Evolutionary conservation across 768 basidiomycete species (phyloP).

Genomic region (Gymnopilus junonius): DNA sequence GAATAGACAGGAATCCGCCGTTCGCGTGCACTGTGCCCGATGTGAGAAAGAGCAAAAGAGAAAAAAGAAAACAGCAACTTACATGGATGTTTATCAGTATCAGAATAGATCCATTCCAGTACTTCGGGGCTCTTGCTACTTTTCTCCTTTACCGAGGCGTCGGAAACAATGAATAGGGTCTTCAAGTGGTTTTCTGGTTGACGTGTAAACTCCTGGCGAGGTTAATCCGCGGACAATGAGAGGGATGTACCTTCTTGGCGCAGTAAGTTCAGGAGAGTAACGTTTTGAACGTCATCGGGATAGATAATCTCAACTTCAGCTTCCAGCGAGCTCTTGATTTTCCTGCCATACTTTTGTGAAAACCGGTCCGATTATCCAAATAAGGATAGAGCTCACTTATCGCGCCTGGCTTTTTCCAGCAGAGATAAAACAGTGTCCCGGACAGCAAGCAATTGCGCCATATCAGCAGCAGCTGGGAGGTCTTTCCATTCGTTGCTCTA

Average conservation of each 20-base stretch:
- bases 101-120: slow-evolving; percentile 6
- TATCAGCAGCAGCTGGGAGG: slow-evolving; percentile 55
- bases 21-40: neutral
- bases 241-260: slow-evolving; percentile 44
- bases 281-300: slow-evolving; percentile 37
- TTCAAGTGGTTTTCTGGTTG: slow-evolving; percentile 64
- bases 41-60: neutral
- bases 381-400: slow-evolving; percentile 57
- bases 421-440: slow-evolving; percentile 65
- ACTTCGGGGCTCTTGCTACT: neutral
- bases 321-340: slow-evolving; percentile 77
- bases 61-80: neutral
- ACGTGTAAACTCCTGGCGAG: neutral
- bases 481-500: slow-evolving; percentile 72
- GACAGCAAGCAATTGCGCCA: slow-evolving; percentile 64
- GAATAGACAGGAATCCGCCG: slow-evolving; percentile 35
- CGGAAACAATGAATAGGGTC: slow-evolving; percentile 82
- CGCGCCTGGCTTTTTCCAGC: slow-evolving; percentile 75
- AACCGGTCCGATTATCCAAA: neutral
- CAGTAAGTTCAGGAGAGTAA: slow-evolving; percentile 35
- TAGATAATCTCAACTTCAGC: slow-evolving; percentile 72
- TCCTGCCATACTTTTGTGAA: slow-evolving; percentile 40
- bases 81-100: neutral
- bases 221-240: neutral
- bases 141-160: slow-evolving; percentile 58